Evolutionary conservation across 2,329 filamentous ascomycete genomes (phyloP), one percentile per base, ranked within the genome.

Genomic region (Teratosphaeria epicoccoides): DNA sequence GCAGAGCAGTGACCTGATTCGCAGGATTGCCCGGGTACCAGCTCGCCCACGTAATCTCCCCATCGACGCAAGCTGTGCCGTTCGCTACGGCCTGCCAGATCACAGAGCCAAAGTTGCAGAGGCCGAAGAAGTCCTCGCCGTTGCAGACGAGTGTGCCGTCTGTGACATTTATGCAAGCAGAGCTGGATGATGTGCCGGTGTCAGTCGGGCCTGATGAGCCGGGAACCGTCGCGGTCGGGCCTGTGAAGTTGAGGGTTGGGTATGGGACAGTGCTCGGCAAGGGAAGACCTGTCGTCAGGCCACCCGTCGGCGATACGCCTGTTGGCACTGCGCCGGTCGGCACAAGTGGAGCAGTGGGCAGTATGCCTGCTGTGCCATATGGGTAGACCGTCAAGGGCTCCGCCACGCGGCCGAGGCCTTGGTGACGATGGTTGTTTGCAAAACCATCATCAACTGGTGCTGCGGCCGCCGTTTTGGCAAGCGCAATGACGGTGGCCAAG

Each of bases 31-130:
- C 33, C 6, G 33, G 33, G n/a, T 40, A 40, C 33, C 33, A 40
- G n/a, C 33, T 40, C 33, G 33, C 33, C 33, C 33, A 40, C 14
- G 33, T 40, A 9, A 60, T 58, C 52, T 52, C 49, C 2, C 58
- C 58, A 24, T 56, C 50, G 20, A 51, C 43, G 58, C 73, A 75
- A 1, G 63, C 65, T 3, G 71, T 75, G 22, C 72, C 73, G 14
- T 66, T 61, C 5, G 72, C 71, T 9, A 74, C 70, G 7, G 57
- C 56, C 59, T 70, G 67, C 58, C 63, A 73, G 12, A 69, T 53
- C 1, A 73, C 67, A 2, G 59, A 53, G 47, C 71, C 71, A 50
- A 67, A 65, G 59, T 73, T 70, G 67, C 72, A 74, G 46, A 74
- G 60, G 24, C 70, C 71, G 50, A 70, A 73, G 46, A 70, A 60